Conservation (phyloP, 768 basidiomycete genomes). For the Phlegmacium glaucopus region DNA sequence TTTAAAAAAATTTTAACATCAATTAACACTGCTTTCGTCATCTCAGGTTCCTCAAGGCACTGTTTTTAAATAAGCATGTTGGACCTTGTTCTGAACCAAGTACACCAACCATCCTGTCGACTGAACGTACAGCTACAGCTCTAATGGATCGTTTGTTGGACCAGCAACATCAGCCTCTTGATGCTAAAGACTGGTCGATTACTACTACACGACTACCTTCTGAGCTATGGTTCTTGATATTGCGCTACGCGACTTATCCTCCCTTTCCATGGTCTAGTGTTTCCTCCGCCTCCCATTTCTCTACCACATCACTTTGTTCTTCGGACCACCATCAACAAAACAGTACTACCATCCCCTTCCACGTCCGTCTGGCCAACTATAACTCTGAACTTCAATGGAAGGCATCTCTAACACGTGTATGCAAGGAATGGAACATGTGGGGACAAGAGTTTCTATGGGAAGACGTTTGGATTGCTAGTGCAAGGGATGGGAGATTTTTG, state of each 20-base stretch:
- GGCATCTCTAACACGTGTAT: constrained; percentile 49
- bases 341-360: constrained; percentile 46
- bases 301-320: constrained; percentile 57
- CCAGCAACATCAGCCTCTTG: background rate
- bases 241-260: constrained; percentile 51
- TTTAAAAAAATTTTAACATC: no score
- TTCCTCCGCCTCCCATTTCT: constrained; percentile 24
- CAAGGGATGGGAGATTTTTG: constrained; percentile 23
- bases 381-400: constrained; percentile 46
- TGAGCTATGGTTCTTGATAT: constrained; percentile 65
- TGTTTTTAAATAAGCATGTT: background rate
- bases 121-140: constrained; percentile 1
- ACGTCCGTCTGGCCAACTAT: constrained; percentile 47
- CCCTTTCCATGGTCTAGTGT: constrained; percentile 1
- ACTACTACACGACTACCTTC: constrained; percentile 38
- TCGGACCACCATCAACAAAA: constrained; percentile 28
- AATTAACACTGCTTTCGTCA: no score
- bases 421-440: constrained; percentile 49
- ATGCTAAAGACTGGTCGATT: no score
- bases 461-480: constrained; percentile 65
- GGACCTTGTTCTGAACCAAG: no score
- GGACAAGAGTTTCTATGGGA: constrained; percentile 60
- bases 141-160: no score
- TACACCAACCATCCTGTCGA: background rate
- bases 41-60: background rate